Percentiles rank a stretch among this genome's conserved stretches.
These are phyloP conservation scores for Tricholoma sp. DNA, from an alignment of 768 basidiomycete genomes.

Conservation along the genomic window DNA sequence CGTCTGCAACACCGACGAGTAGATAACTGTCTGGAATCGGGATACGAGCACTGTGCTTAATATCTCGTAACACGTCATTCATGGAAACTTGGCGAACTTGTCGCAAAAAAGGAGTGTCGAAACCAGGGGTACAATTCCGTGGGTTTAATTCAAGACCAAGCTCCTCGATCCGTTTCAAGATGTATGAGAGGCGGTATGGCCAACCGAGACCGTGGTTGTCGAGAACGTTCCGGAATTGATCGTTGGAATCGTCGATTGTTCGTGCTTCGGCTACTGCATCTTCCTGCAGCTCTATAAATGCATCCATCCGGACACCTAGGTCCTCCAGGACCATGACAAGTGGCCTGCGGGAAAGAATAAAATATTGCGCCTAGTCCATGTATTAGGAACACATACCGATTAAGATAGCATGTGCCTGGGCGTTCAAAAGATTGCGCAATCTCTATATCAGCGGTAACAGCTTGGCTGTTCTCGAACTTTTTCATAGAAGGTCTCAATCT, in stretches of 20 bases:
- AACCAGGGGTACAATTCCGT: constrained; percentile 23
- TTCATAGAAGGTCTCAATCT: constrained; percentile 68
- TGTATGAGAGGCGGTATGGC: constrained; percentile 42
- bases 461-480: constrained; percentile 58
- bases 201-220: constrained; percentile 39
- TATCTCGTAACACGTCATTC: constrained; percentile 60
- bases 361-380: background rate
- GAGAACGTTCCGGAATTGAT: constrained; percentile 44
- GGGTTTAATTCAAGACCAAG: constrained; percentile 45
- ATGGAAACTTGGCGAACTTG: constrained; percentile 57
- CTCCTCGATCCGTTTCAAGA: constrained; percentile 45
- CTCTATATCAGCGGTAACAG: constrained; percentile 57
- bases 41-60: constrained; percentile 76
- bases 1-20: constrained; percentile 80
- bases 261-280: constrained; percentile 49
- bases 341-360: constrained; percentile 36
- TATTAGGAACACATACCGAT: constrained; percentile 43
- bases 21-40: constrained; percentile 62
- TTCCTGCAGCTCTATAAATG: constrained; percentile 61
- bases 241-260: constrained; percentile 55
- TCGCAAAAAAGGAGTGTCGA: constrained; percentile 55
- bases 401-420: constrained; percentile 64
- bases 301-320: constrained; percentile 52
- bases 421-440: constrained; percentile 60
- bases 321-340: constrained; percentile 79